Conservation (phyloP, 257 asterid species). For the Solanum pennellii region DNA sequence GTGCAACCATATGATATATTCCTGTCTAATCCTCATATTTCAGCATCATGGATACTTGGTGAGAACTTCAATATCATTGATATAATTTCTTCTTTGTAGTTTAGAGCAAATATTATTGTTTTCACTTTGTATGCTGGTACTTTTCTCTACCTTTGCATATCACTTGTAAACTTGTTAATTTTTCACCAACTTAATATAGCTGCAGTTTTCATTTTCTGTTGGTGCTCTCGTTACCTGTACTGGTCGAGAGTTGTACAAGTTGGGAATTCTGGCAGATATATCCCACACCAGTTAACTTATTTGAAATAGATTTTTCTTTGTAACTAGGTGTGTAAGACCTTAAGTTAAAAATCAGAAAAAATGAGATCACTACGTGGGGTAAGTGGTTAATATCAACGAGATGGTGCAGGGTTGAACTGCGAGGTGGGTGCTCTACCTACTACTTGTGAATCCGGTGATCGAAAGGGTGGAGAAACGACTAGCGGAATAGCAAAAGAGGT, state of each 20-base stretch:
- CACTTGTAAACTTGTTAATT: neutral
- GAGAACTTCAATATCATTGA: conserved; percentile 1
- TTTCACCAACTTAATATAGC: neutral
- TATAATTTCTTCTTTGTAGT: neutral
- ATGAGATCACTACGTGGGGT: neutral
- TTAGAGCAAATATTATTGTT: neutral
- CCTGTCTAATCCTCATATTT: conserved; percentile 66
- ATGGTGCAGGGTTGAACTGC: neutral
- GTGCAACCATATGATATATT: conserved; percentile 73
- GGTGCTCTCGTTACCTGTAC: neutral
- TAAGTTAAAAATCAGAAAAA: neutral
- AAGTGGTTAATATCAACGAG: neutral
- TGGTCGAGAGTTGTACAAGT: neutral
- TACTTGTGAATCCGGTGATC: neutral
- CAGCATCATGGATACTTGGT: conserved; percentile 65
- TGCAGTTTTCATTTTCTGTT: neutral
- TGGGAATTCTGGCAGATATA: neutral
- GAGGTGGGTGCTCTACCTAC: neutral
- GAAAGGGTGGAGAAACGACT: neutral
- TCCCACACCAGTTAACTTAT: neutral
- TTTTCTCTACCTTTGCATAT: neutral
- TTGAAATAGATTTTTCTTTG: neutral
- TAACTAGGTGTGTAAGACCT: neutral
- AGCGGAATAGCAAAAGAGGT: neutral
- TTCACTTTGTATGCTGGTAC: neutral